Evolutionary conservation across 148 eudicot species (phyloP).

Genomic region (Dysphania ambrosioides): DNA sequence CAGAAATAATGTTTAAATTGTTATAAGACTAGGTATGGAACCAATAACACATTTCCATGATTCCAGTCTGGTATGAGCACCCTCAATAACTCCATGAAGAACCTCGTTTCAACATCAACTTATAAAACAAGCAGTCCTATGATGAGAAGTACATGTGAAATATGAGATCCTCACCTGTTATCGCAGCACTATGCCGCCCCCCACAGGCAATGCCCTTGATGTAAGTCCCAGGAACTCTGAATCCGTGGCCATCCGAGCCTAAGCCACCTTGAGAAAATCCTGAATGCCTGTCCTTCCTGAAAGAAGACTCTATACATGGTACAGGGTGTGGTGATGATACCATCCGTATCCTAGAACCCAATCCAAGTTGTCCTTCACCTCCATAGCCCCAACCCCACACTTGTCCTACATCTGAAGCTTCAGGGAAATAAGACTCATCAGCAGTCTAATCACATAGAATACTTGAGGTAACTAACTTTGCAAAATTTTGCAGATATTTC

Average conservation of each 20-base stretch:
- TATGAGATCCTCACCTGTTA: conserved; percentile 62
- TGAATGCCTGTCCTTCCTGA: conserved; percentile 52
- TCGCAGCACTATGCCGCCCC: conserved; percentile 91
- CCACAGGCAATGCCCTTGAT: conserved; percentile 92
- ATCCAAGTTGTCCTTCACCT: conserved; percentile 96
- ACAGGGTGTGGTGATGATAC: conserved; percentile 94
- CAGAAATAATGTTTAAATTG: background rate
- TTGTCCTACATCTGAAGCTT: conserved; percentile 91
- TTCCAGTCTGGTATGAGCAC: background rate
- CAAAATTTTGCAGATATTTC: background rate
- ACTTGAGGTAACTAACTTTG: background rate
- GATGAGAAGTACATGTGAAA: background rate
- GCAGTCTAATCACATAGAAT: conserved; percentile 15
- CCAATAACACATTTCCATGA: too few species aligned
- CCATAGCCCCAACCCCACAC: conserved; percentile 99
- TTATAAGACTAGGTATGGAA: background rate
- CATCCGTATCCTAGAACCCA: conserved; percentile 91
- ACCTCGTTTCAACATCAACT: background rate
- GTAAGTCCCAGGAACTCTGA: conserved; percentile 70
- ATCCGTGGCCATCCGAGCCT: conserved; percentile 54
- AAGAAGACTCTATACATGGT: conserved; percentile 73
- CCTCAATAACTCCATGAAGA: background rate
- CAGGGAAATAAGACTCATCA: conserved; percentile 30
- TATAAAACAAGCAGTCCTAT: background rate
- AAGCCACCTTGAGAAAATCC: conserved; percentile 41